Percentiles rank a stretch among this genome's conserved stretches.
Conservation (phyloP, 495 filamentous ascomycete genomes). For the Daldinia bambusicola region DNA sequence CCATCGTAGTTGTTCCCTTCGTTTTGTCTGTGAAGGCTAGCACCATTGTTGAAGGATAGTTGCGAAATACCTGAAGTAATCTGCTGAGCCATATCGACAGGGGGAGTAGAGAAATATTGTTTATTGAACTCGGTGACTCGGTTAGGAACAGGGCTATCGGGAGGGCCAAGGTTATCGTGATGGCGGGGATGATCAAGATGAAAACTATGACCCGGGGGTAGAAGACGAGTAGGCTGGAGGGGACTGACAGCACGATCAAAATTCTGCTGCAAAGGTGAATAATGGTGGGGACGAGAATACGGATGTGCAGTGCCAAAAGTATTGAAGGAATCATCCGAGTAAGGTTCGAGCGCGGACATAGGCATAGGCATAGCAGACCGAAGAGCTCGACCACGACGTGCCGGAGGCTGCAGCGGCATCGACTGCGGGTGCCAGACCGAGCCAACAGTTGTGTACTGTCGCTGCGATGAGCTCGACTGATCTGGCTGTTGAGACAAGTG, state of each 20-base stretch:
- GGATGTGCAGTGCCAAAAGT: not conserved
- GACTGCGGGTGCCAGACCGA: constrained; percentile 57
- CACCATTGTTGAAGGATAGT: not conserved
- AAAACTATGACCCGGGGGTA: not conserved
- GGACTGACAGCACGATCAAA: constrained; percentile 58
- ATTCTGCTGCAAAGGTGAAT: constrained; percentile 61
- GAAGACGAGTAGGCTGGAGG: not conserved
- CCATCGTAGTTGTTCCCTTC: not conserved
- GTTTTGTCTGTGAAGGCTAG: not conserved
- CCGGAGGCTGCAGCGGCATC: constrained; percentile 55
- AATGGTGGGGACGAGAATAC: constrained; percentile 45
- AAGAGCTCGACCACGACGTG: constrained; percentile 54
- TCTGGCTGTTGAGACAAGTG: constrained; percentile 6
- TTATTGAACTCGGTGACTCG: constrained; percentile 20
- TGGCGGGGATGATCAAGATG: constrained; percentile 1
- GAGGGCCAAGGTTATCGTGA: not conserved
- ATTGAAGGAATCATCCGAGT: constrained; percentile 31
- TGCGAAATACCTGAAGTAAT: not conserved
- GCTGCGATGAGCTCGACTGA: not conserved
- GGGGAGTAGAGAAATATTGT: constrained; percentile 4
- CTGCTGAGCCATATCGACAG: constrained; percentile 10
- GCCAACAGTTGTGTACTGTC: constrained; percentile 58
- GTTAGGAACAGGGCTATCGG: not conserved
- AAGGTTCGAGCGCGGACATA: constrained; percentile 19
- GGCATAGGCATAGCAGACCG: constrained; percentile 35